Evolutionary conservation across 371 early-diverging fungal species (phyloP).

Genomic region (Entomophthora muscae): DNA sequence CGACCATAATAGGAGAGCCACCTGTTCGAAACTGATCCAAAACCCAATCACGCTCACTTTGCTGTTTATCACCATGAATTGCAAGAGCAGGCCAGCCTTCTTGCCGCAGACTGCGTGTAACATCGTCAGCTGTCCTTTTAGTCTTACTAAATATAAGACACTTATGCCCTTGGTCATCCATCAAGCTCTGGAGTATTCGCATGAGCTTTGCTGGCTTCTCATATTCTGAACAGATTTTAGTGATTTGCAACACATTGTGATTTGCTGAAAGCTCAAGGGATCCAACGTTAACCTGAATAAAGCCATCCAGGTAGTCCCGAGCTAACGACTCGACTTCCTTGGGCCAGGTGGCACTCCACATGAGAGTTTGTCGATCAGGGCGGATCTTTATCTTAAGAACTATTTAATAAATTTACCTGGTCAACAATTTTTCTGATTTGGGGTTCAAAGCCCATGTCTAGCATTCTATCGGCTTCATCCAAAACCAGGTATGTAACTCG

Average conservation of each 20-base stretch:
- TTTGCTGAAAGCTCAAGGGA: constrained; percentile 83
- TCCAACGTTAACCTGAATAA: constrained; percentile 97
- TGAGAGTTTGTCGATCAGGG: constrained; percentile 96
- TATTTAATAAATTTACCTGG: constrained; percentile 21
- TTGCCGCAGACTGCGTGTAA: constrained; percentile 74
- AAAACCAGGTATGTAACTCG: constrained; percentile 96
- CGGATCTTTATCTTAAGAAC: constrained; percentile 34
- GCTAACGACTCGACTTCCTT: constrained; percentile 92
- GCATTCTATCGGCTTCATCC: constrained; percentile 98
- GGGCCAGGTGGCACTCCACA: constrained; percentile 99
- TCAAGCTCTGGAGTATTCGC: constrained; percentile 45
- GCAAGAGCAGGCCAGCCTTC: constrained; percentile 92
- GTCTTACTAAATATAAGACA: constrained; percentile 95
- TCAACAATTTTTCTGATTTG: constrained; percentile 98
- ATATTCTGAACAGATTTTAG: constrained; percentile 70
- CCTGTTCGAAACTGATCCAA: constrained; percentile 81
- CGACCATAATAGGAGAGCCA: constrained; percentile 90
- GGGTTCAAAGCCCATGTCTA: constrained; percentile 99
- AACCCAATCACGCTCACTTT: constrained; percentile 96
- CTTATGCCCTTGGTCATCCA: constrained; percentile 61
- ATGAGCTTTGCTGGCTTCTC: constrained; percentile 68
- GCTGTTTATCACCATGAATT: constrained; percentile 98
- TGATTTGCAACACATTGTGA: constrained; percentile 80
- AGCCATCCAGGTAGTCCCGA: constrained; percentile 83
- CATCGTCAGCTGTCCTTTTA: constrained; percentile 93